Conservation (phyloP, 352 stramenopile species). For the Phytophthora multivora region DNA sequence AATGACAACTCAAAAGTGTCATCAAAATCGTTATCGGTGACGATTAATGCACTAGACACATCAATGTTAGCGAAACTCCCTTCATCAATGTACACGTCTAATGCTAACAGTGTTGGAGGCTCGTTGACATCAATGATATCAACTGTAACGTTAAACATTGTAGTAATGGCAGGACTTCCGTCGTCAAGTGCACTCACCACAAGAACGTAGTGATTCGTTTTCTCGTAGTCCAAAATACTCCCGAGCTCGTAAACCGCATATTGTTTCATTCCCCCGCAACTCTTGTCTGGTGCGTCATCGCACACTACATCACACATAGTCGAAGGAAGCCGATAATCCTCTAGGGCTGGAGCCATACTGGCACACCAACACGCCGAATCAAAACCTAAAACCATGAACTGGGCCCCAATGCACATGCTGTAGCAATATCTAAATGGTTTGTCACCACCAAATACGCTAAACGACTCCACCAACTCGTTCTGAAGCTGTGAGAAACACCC, state of each 20-base stretch:
- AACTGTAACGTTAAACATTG: conserved; percentile 20
- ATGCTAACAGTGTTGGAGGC: conserved; percentile 11
- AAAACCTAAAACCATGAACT: conserved; percentile 33
- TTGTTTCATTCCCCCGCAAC: conserved; percentile 24
- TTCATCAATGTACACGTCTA: conserved; percentile 24
- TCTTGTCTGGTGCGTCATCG: conserved; percentile 11
- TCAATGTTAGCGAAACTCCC: conserved; percentile 6
- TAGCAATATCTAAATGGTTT: conserved; percentile 24
- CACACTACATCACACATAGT: conserved; percentile 16
- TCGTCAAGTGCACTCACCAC: conserved; percentile 14
- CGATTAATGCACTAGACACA: conserved; percentile 1
- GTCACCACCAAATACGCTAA: neutral
- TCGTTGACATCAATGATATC: conserved; percentile 29
- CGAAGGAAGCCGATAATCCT: conserved; percentile 6
- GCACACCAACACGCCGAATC: conserved; percentile 27
- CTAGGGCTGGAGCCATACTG: conserved; percentile 15
- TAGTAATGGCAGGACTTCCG: conserved; percentile 13
- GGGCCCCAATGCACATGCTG: conserved; percentile 11
- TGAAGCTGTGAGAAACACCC: conserved; percentile 31
- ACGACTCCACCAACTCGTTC: neutral
- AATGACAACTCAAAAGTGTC: conserved; percentile 9
- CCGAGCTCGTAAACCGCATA: conserved; percentile 34
- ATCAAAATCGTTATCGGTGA: conserved; percentile 21
- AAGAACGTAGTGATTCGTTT: conserved; percentile 11
- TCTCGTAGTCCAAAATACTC: conserved; percentile 31